phyloP scores from a whole-genome alignment of 1,284 basidiomycete genomes.

The Cryptococcus sp. region DNA sequence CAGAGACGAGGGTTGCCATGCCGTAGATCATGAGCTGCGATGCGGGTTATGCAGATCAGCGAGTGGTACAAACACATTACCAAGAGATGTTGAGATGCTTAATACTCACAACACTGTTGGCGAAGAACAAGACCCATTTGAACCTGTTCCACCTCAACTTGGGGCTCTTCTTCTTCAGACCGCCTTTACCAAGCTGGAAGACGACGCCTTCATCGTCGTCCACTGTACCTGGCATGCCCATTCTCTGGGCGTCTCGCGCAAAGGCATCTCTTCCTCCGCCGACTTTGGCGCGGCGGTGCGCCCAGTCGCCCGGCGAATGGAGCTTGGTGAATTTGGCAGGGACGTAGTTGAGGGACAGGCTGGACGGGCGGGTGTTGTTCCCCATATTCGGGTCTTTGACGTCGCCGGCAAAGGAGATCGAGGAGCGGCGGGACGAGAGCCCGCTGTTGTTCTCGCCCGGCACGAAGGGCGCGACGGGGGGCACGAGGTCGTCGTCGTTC shows the following conservation, averaged over 20 bases:
- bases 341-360: slow-evolving; percentile 64
- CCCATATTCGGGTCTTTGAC: slow-evolving; percentile 15
- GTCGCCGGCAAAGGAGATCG: slow-evolving; percentile 23
- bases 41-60: neutral
- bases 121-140: slow-evolving; percentile 66
- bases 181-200: slow-evolving; percentile 51
- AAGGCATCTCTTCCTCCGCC: slow-evolving; percentile 69
- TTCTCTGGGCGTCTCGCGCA: slow-evolving; percentile 42
- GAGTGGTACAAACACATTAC: neutral
- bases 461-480: slow-evolving; percentile 35
- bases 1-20: slow-evolving; percentile 60
- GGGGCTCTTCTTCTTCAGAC: slow-evolving; percentile 53
- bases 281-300: slow-evolving; percentile 54
- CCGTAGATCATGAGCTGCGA: slow-evolving; percentile 61
- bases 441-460: slow-evolving; percentile 15
- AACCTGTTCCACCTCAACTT: slow-evolving; percentile 67
- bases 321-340: slow-evolving; percentile 65
- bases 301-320: slow-evolving; percentile 55
- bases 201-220: slow-evolving; percentile 63
- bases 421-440: slow-evolving; percentile 24
- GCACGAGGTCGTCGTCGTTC: slow-evolving; percentile 30
- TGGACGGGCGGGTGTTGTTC: slow-evolving; percentile 30
- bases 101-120: slow-evolving; percentile 62
- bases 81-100: no score
- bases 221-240: slow-evolving; percentile 61